These are phyloP conservation scores for Bipolaris sorokiniana DNA, from an alignment of 2,329 filamentous ascomycete species.

Conservation along the genomic window DNA sequence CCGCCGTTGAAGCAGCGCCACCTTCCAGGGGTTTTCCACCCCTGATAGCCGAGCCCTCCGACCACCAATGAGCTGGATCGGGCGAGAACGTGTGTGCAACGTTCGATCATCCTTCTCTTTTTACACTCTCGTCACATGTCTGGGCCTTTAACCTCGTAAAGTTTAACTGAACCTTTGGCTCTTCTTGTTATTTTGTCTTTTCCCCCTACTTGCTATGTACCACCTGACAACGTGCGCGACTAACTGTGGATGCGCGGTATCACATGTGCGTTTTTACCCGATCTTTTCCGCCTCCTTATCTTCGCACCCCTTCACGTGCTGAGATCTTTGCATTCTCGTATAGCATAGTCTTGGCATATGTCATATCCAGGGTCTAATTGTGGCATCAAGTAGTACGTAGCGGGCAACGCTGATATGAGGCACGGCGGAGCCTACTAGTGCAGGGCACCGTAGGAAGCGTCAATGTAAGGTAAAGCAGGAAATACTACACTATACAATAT, in stretches of 20 bases:
- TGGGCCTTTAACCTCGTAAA: background rate
- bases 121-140: background rate
- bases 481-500: no score
- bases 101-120: background rate
- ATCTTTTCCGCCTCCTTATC: slow-evolving; percentile 5
- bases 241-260: background rate
- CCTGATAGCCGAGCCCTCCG: slow-evolving; percentile 15
- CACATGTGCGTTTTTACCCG: background rate
- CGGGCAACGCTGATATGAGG: no score
- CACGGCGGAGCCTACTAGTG: no score
- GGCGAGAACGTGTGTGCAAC: slow-evolving; percentile 4
- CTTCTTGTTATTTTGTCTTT: background rate
- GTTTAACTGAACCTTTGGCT: background rate
- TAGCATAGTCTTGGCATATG: background rate
- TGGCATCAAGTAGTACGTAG: background rate
- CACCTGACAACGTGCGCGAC: background rate
- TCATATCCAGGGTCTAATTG: background rate
- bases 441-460: no score
- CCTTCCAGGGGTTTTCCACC: slow-evolving; percentile 19
- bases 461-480: no score
- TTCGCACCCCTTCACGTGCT: background rate
- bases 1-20: slow-evolving; percentile 8
- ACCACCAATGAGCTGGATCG: slow-evolving; percentile 18
- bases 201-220: background rate
- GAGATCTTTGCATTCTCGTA: background rate